These are phyloP conservation scores for Porogramme epimiltina DNA, from an alignment of 1,284 basidiomycete genomes.

Conservation along the genomic window DNA sequence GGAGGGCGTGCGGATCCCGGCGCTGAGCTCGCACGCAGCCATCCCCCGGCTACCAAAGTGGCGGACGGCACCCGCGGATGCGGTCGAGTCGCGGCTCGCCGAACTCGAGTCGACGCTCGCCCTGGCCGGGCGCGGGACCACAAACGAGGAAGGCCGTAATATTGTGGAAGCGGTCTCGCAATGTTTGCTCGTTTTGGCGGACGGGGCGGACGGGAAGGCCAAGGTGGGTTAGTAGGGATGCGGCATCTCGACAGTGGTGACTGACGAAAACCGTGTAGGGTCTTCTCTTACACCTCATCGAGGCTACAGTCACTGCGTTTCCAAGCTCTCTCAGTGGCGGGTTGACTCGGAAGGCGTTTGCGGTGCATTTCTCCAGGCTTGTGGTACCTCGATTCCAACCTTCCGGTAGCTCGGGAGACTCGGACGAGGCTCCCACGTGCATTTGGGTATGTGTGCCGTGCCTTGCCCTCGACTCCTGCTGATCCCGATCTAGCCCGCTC, in stretches of 20 bases:
- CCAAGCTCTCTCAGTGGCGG: slow-evolving; percentile 41
- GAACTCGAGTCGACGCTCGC: slow-evolving; percentile 40
- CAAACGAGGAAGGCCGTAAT: slow-evolving; percentile 37
- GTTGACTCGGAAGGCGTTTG: slow-evolving; percentile 51
- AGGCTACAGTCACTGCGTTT: slow-evolving; percentile 40
- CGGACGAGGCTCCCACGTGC: slow-evolving; percentile 5
- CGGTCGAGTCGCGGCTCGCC: slow-evolving; percentile 42
- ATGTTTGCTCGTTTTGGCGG: slow-evolving; percentile 29
- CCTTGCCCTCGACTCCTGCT: not conserved
- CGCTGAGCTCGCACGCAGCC: slow-evolving; percentile 34
- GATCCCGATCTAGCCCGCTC: slow-evolving; percentile 22
- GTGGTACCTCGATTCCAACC: slow-evolving; percentile 11
- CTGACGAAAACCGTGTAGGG: slow-evolving; percentile 31
- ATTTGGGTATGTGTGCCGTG: slow-evolving; percentile 15
- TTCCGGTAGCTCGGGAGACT: not conserved
- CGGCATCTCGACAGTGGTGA: not conserved
- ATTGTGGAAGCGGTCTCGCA: slow-evolving; percentile 37
- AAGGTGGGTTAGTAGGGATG: slow-evolving; percentile 3
- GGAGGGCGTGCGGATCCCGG: not conserved
- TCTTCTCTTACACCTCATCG: slow-evolving; percentile 43
- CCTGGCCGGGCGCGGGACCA: slow-evolving; percentile 28
- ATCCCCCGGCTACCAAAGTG: slow-evolving; percentile 44
- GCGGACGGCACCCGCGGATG: slow-evolving; percentile 24
- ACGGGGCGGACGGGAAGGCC: slow-evolving; percentile 19
- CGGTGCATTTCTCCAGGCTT: slow-evolving; percentile 42